Evolutionary conservation across 2,329 filamentous ascomycete species (phyloP), one percentile per base, ranked within the genome.

Genomic region (Microsporum audouinii): DNA sequence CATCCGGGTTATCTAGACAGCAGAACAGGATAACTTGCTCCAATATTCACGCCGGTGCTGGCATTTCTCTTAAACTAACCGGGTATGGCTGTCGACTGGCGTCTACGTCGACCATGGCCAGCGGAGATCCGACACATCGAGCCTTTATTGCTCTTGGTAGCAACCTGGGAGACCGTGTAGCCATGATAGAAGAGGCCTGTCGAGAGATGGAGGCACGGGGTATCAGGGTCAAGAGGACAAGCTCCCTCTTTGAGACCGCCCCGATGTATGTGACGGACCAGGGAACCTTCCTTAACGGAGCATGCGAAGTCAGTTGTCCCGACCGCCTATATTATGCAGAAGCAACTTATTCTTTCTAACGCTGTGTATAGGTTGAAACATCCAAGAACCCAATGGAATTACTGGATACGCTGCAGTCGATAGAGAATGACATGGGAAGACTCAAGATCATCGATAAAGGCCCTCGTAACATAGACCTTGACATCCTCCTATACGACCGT

Each of bases 241-340:
- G 92, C 72, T 87, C 85, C 63, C 79, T 99, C 2, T 99, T 94
- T 82, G 91, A 97, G 77, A 99, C 92, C 2, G 85, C 89, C 68
- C 90, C 94, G 27, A 99, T 99, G 94, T 99, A 99, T 74, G 88
- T 96, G 65, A 78, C 88, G 64, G 88, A 96, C 65, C 94, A 99
- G 73, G 85, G 86, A 64, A 83, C 84, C 34, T 99, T 99, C 71
- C 78, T 96, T 56, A 99, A 99, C 71, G 94, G 91, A 23, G 91
- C 86, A 61, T 96, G 90, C 73, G 89, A 95, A 84, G 91, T 95
- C 73, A 72, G 84, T 78, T 57, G 6, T 60, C 38, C 60, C 39
- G 14, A 38, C 17, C 6, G 41, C 47, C 33, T 36, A 31, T 60
- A 27, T 34, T 60, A 51, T 58, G 62, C 63, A 61, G 62, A 36